Base-by-base conservation (phyloP, 805 yeast species). In the Diddensiella santjacobensis region DNA sequence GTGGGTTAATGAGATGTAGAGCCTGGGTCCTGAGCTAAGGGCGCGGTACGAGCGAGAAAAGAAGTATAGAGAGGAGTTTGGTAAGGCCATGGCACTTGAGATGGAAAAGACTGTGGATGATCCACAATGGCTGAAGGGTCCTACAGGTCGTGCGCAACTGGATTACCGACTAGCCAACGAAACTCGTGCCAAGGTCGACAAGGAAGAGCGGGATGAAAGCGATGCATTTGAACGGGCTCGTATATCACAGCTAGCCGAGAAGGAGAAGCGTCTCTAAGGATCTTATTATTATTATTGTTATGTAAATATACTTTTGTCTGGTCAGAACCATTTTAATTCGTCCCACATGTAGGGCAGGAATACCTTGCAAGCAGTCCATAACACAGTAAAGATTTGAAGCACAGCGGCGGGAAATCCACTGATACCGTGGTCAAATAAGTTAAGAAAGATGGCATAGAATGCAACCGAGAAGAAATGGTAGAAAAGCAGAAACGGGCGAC, bases 381-480 rank as follows among this genome's bases (percentile, higher is more conserved):
- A 65, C 30, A 87, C 79, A 44, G 80, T 77, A 47, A 87, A 67
- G 40, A 83, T 79, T 65, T 89, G 90, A 48, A 74, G 65, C 18
- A 89, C 51, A 0, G 96, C 91, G 42, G 83, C 33, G 11, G 91
- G 93, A 61, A 84, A 73, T 3, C 85, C 81, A 0, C 71, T 48
- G 11, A 81, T 40, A 2, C 97, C 97, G 49, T 81, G 74, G 22
- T 74, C 79, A 23, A 61, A 61, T 56, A 84, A 79, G 68, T 90
- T 89, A 56, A 82, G 63, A 60, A 75, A 79, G 48, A 91, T 81
- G 4, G 91, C 77, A 64, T 85, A 90, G 58, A 91, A 78, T 1
- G 96, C 98, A 44, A 93, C 98, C 42, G 84, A 75, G 68, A 87
- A 87, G 69, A 93, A 93, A 59, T 91, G 96, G 66, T 81, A 78